phyloP scores from a whole-genome alignment of 768 basidiomycete genomes.

The Mycena venus region DNA sequence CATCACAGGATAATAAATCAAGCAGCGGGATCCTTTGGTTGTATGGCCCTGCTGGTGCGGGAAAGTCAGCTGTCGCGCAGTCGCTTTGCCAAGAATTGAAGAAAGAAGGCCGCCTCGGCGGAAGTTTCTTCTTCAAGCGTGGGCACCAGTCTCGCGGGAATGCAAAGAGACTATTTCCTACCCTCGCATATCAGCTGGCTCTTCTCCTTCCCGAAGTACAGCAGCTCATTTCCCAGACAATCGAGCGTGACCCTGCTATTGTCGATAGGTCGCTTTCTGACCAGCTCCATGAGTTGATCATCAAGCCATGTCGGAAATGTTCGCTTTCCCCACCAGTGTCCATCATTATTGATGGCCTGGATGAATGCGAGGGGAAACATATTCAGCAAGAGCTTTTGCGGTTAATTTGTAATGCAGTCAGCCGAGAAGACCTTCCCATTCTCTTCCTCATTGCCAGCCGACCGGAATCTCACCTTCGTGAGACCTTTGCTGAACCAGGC shows the following conservation, averaged over 20 bases:
- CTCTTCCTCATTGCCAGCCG: constrained; percentile 45
- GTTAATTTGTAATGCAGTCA: constrained; percentile 9
- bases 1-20: no score
- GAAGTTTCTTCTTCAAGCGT: not conserved
- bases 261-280: not conserved
- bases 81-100: no score
- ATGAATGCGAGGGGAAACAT: constrained; percentile 36
- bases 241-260: constrained; percentile 2
- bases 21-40: no score
- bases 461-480: constrained; percentile 40
- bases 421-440: not conserved
- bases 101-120: no score
- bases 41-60: no score
- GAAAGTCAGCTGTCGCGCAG: no score
- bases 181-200: constrained; percentile 37
- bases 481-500: constrained; percentile 16
- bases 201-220: constrained; percentile 1
- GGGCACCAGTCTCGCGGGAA: not conserved
- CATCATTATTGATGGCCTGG: constrained; percentile 43
- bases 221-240: not conserved
- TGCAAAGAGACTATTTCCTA: not conserved
- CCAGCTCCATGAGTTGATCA: not conserved
- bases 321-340: not conserved
- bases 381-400: constrained; percentile 31
- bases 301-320: not conserved